Conservation (phyloP, 2,329 filamentous ascomycete species). For the Xylaria sp. region DNA sequence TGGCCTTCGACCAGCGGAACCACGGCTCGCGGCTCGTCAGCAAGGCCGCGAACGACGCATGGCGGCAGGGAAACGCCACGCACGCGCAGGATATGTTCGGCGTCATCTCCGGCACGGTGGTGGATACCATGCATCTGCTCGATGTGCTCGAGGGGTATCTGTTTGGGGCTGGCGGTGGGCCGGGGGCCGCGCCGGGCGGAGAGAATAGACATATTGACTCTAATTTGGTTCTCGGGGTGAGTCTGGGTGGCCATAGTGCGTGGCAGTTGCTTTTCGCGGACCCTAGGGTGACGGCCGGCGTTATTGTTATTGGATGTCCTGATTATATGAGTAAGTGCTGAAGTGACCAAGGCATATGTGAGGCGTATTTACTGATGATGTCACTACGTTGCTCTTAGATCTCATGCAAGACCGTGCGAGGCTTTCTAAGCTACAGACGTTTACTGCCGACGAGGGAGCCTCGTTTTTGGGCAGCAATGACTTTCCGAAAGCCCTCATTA, state of each 20-base stretch:
- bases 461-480: slow-evolving; percentile 80
- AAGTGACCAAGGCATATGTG: neutral
- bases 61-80: slow-evolving; percentile 79
- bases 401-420: slow-evolving; percentile 83
- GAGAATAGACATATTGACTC: slow-evolving; percentile 59
- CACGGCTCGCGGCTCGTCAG: slow-evolving; percentile 81
- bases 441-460: slow-evolving; percentile 64
- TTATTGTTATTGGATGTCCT: slow-evolving; percentile 87
- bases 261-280: slow-evolving; percentile 88
- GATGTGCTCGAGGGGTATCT: slow-evolving; percentile 82
- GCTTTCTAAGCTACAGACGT: slow-evolving; percentile 73
- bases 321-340: slow-evolving; percentile 75
- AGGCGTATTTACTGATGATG: slow-evolving; percentile 14
- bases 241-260: slow-evolving; percentile 85
- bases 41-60: slow-evolving; percentile 77
- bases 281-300: slow-evolving; percentile 78
- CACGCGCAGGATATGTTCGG: slow-evolving; percentile 96
- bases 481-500: slow-evolving; percentile 77
- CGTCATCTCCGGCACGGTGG: slow-evolving; percentile 76
- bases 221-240: slow-evolving; percentile 84
- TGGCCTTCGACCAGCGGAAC: slow-evolving; percentile 92
- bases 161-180: slow-evolving; percentile 59
- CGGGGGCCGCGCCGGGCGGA: slow-evolving; percentile 46
- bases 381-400: slow-evolving; percentile 48
- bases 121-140: slow-evolving; percentile 80